Evolutionary conservation across 495 filamentous ascomycete genomes (phyloP).

Genomic region (Hypoxylon crocopeplum): DNA sequence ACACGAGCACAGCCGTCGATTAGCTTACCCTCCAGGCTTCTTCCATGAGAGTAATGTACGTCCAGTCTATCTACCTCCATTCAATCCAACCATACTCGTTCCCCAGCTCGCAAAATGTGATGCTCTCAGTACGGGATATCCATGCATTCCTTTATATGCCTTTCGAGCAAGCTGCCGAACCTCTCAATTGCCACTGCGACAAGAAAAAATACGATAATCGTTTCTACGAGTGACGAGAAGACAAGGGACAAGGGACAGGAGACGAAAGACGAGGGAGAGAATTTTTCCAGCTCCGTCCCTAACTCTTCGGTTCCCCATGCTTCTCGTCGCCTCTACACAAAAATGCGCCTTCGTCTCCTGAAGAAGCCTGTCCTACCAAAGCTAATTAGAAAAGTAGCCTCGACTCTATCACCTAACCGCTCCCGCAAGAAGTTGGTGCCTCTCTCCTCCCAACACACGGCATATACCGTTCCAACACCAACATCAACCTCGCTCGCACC

Average conservation of each 20-base stretch:
- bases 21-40: not conserved
- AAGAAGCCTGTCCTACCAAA: slow-evolving; percentile 25
- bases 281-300: not conserved
- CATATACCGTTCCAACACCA: not conserved
- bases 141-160: too few relatives aligned
- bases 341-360: slow-evolving; percentile 16
- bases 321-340: slow-evolving; percentile 18
- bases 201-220: not conserved
- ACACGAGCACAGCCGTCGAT: not conserved
- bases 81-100: too few relatives aligned
- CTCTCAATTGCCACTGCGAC: not conserved
- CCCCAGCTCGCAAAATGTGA: too few relatives aligned
- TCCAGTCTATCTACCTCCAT: slow-evolving; percentile 9
- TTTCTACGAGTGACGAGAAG: not conserved
- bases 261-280: not conserved
- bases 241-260: slow-evolving; percentile 1
- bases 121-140: too few relatives aligned
- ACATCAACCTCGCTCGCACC: not conserved
- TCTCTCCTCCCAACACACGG: slow-evolving; percentile 3
- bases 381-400: slow-evolving; percentile 37
- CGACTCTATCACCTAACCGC: slow-evolving; percentile 20
- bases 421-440: slow-evolving; percentile 6
- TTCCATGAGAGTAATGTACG: slow-evolving; percentile 25
- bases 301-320: slow-evolving; percentile 20
- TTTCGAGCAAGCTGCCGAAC: not conserved